Evolutionary conservation across 2,329 filamentous ascomycete genomes (phyloP), one percentile per base, ranked within the genome.

Genomic region (Ophiostoma novo-ulmi): DNA sequence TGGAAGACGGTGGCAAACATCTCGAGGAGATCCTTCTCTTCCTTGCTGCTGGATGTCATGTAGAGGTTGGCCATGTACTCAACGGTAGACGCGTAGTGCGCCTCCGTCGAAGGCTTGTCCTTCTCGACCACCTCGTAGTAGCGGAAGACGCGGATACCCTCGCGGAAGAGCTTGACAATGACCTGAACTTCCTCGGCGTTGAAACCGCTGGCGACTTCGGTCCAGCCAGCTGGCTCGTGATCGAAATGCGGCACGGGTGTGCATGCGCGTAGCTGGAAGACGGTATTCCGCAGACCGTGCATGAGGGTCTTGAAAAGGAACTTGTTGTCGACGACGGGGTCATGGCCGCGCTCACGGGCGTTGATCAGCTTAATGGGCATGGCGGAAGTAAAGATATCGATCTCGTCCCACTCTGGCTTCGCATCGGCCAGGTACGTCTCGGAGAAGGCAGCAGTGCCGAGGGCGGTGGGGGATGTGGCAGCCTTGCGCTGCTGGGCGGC

Each of bases 1-100:
- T 99, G 95, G 78, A 99, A 99, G 38, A 99, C 94, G 0, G 95
- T 98, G 1, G 94, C 95, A 78, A 99, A 99, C 2, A 93, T 97
- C 82, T 99, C 96, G 7, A 99, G 85, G 10, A 99, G 85, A 70
- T 99, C 95, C 79, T 99, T 99, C 80, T 99, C 96, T 78, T 99
- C 96, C 76, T 97, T 96, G 73, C 89, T 91, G 78, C 93, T 97
- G 0, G 93, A 94, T 61, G 95, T 89, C 87, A 97, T 97, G 78
- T 97, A 96, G 76, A 97, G 92, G 76, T 95, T 97, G 22, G 93
- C 92, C 85, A 97, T 92, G 76, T 95, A 93, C 78, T 98, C 94
- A 64, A 95, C 91, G 0, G 93, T 91, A 0, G 93, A 94, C 69
- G 90, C 86, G 76, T 92, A 91, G 71, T 89, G 88, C 1, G 88